Base-by-base conservation (phyloP, 768 basidiomycete species). In the Macrocybe gigantea region DNA sequence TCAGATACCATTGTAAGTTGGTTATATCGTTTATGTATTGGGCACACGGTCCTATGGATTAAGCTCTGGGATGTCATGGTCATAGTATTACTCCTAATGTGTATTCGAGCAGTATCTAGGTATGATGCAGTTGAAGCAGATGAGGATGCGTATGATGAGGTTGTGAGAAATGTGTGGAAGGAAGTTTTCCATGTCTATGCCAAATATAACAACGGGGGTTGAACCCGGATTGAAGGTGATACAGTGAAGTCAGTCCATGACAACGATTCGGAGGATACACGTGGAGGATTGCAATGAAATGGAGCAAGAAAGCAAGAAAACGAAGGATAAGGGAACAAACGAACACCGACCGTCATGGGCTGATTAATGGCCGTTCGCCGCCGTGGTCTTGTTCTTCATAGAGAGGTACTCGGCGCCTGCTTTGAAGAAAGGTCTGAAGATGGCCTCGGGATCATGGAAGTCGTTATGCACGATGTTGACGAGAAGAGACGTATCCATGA, bases 401-500 rank as follows among this genome's bases (percentile, higher is more conserved):
- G 72, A 66, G 10, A 68, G 63, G 50, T 79, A 79, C 61, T 86
- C 80, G 37, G 77, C 79, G 33, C 83, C 86, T 9, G 84, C 85
- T 63, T 83, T 80, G 66, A 80, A 72, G 75, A 97, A 95, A 2
- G 92, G 89, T 56, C 74, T 72, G 64, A 94, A 97, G 66, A 97
- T 94, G 14, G 85, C 85, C 41, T 86, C 74, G 2, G 82, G 64
- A 59, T 87, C 77, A 66, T 89, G 87, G 80, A 91, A 97, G 64
- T 95, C 86, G 69, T 96, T 96, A 66, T 96, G 93, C 29, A 97
- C 94, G 55, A 97, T 86, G 65, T 96, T 96, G 56, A 96, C 92
- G 54, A 97, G 83, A 69, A 81, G 83, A 52, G 73, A 87, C 1
- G 77, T 78, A 49, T 92, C 82, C 85, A 96, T 89, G 60, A 92